Percentiles rank a stretch among this genome's conserved stretches.
These are phyloP conservation scores for Epichloe sylvatica DNA, from an alignment of 2,329 filamentous ascomycete genomes.

Conservation along the genomic window DNA sequence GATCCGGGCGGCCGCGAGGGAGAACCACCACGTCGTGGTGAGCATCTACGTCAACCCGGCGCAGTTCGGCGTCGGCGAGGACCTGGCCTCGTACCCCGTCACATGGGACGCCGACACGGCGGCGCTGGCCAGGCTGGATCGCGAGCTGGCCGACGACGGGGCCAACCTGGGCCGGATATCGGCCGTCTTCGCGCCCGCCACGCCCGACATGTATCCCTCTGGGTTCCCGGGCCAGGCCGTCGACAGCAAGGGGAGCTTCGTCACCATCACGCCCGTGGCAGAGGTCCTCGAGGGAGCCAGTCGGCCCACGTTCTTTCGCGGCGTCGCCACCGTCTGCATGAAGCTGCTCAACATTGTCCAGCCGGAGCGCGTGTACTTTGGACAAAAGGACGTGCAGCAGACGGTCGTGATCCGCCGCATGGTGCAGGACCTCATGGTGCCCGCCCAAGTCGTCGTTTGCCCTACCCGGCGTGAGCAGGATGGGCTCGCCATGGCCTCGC, in stretches of 20 bases:
- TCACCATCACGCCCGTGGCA: conserved; percentile 76
- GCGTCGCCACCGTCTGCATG: conserved; percentile 92
- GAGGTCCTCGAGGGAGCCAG: conserved; percentile 71
- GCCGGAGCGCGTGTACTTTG: conserved; percentile 72
- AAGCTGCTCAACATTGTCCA: conserved; percentile 44
- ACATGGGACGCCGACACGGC: conserved; percentile 71
- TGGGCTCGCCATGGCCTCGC: conserved; percentile 78
- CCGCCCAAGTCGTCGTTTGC: conserved; percentile 59
- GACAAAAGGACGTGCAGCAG: conserved; percentile 96
- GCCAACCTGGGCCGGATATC: conserved; percentile 53
- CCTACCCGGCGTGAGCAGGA: conserved; percentile 64
- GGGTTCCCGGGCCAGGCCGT: conserved; percentile 59
- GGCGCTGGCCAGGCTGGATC: conserved; percentile 53
- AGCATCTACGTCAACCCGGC: conserved; percentile 94
- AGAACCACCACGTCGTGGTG: conserved; percentile 78
- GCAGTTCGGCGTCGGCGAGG: conserved; percentile 83
- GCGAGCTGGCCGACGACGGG: conserved; percentile 51
- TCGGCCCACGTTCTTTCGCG: conserved; percentile 87
- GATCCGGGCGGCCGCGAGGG: conserved; percentile 66
- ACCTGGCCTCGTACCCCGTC: conserved; percentile 75
- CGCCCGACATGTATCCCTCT: conserved; percentile 74
- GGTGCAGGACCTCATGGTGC: conserved; percentile 75
- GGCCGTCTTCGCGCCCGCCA: conserved; percentile 76
- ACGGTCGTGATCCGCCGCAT: conserved; percentile 78
- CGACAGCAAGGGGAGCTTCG: conserved; percentile 66